phyloP scores from a whole-genome alignment of 495 filamentous ascomycete genomes.

The Barbatosphaeria neglecta region DNA sequence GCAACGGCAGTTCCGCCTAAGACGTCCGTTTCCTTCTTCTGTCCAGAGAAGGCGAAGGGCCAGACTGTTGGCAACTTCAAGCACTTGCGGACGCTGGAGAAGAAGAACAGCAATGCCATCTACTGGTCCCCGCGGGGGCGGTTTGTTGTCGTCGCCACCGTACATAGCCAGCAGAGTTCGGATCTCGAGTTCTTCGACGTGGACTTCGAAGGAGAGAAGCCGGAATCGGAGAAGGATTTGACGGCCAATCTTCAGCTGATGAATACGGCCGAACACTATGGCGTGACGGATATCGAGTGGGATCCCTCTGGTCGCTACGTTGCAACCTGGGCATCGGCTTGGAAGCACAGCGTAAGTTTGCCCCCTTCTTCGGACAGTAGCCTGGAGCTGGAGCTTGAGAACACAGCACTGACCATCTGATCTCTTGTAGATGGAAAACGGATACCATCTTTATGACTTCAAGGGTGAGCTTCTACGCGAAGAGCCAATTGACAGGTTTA shows the following conservation, averaged over 20 bases:
- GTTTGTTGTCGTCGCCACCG: conserved; percentile 85
- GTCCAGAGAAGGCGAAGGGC: conserved; percentile 81
- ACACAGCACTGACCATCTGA: too few species aligned
- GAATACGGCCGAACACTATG: conserved; percentile 88
- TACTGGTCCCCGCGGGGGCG: conserved; percentile 98
- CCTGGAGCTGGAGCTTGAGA: too few species aligned
- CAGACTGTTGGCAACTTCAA: conserved; percentile 79
- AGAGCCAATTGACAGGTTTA: conserved; percentile 91
- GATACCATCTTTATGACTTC: conserved; percentile 97
- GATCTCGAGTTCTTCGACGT: conserved; percentile 97
- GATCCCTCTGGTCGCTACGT: conserved; percentile 92
- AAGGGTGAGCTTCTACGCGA: conserved; percentile 80
- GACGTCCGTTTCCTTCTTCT: conserved; percentile 90
- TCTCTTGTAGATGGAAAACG: conserved; percentile 79
- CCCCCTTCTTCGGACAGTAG: neutral
- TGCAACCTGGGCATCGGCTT: conserved; percentile 79
- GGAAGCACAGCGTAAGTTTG: conserved; percentile 79
- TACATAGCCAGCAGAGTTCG: conserved; percentile 81
- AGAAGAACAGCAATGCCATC: conserved; percentile 98
- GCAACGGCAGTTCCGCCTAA: conserved; percentile 79
- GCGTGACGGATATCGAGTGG: conserved; percentile 96
- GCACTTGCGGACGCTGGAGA: conserved; percentile 83
- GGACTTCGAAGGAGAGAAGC: conserved; percentile 95
- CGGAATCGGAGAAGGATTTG: conserved; percentile 82
- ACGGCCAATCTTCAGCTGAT: conserved; percentile 89